phyloP scores from a whole-genome alignment of 208 protist species.

The Crithidia expoeki region DNA sequence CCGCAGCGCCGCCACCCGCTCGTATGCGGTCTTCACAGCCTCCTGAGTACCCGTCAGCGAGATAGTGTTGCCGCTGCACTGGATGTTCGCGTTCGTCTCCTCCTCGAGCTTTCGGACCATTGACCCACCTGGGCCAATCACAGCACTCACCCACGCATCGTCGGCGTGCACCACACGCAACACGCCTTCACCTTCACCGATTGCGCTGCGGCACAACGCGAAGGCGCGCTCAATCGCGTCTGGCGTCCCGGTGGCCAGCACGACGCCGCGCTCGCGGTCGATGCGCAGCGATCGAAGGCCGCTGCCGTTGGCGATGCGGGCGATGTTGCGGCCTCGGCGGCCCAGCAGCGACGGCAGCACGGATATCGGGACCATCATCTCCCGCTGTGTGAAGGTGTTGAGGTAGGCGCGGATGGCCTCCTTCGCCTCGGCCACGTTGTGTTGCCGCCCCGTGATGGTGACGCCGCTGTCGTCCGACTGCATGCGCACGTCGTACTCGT shows the following conservation, averaged over 20 bases:
- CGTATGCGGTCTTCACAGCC: slow-evolving; percentile 32
- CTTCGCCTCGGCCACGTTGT: slow-evolving; percentile 11
- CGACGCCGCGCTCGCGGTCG: slow-evolving; percentile 24
- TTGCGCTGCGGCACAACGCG: slow-evolving; percentile 35
- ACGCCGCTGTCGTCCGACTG: slow-evolving; percentile 27
- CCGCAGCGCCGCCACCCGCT: slow-evolving; percentile 33
- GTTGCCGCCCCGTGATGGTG: slow-evolving; percentile 25
- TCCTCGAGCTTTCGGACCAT: slow-evolving; percentile 44
- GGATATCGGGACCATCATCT: slow-evolving; percentile 27
- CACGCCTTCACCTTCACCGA: slow-evolving; percentile 23
- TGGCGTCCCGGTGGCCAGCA: slow-evolving; percentile 33
- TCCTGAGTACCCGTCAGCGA: slow-evolving; percentile 34
- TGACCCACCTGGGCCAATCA: slow-evolving; percentile 40
- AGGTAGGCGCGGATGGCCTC: slow-evolving; percentile 37
- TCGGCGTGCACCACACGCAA: slow-evolving; percentile 39
- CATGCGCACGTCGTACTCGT: slow-evolving; percentile 48
- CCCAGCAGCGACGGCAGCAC: slow-evolving; percentile 42
- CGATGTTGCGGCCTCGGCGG: slow-evolving; percentile 50
- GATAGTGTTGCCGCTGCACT: slow-evolving; percentile 39
- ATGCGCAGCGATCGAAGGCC: slow-evolving; percentile 44
- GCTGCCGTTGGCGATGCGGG: slow-evolving; percentile 33
- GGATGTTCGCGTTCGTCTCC: slow-evolving; percentile 40
- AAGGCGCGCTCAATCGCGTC: slow-evolving; percentile 38
- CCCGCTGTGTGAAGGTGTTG: slow-evolving; percentile 25
- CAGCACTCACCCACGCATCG: slow-evolving; percentile 28